Evolutionary conservation across 1,139 yeast species (phyloP).

Genomic region (Blastobotrys arbuscula): DNA sequence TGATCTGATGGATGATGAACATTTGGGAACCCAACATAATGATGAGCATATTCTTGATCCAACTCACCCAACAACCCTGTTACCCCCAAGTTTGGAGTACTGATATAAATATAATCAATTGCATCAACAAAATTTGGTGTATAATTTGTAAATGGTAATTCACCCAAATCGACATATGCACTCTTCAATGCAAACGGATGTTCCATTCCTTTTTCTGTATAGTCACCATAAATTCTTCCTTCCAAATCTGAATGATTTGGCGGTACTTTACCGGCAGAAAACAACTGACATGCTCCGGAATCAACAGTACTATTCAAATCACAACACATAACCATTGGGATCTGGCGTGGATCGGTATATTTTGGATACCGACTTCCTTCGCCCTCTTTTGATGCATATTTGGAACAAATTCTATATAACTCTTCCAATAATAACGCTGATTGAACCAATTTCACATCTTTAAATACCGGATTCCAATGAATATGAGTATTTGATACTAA

Average conservation of each 20-base stretch:
- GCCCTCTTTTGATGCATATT: conserved; percentile 38
- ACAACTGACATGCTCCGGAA: conserved; percentile 88
- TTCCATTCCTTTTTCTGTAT: conserved; percentile 82
- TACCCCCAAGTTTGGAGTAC: conserved; percentile 71
- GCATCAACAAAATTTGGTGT: conserved; percentile 91
- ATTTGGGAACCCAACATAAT: conserved; percentile 88
- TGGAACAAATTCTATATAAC: conserved; percentile 57
- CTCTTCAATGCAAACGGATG: conserved; percentile 80
- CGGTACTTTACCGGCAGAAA: conserved; percentile 65
- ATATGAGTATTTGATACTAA: conserved; percentile 86
- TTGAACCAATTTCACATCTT: conserved; percentile 95
- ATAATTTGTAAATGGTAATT: conserved; percentile 88
- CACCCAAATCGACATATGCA: conserved; percentile 79
- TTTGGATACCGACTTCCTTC: conserved; percentile 32
- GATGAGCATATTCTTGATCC: conserved; percentile 68
- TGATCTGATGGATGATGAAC: conserved; percentile 95
- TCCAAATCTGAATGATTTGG: conserved; percentile 72
- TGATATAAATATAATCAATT: conserved; percentile 94
- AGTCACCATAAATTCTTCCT: conserved; percentile 86
- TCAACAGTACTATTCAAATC: conserved; percentile 87
- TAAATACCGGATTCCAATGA: conserved; percentile 97
- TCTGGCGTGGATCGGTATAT: conserved; percentile 52
- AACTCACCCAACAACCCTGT: conserved; percentile 82
- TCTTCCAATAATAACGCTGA: conserved; percentile 89
- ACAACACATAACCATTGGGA: conserved; percentile 83